Base-by-base conservation (phyloP, 2,329 filamentous ascomycete genomes). In the Aspergillus pseudoterreus region DNA sequence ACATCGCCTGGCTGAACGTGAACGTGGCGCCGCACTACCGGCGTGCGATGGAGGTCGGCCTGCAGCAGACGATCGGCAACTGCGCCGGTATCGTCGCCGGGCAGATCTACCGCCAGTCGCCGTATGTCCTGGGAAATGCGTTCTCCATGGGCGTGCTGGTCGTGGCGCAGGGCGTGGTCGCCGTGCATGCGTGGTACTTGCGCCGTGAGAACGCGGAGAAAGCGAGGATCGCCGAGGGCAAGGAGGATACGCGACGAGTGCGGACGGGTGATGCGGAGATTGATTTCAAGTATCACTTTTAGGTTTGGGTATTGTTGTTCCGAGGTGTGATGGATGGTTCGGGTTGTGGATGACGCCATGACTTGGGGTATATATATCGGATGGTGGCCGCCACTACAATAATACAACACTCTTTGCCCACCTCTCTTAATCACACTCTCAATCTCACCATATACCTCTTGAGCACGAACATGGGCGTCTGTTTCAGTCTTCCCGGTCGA, bases 11-110 rank as follows among this genome's bases (percentile, higher is more conserved):
- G 77, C 59, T 79, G 4, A 76, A 75, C 17, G 76, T 75, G 41
- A 79, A 78, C 32, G 65, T 74, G 1, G 73, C 75, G 4, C 73
- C 71, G 1, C 76, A 80, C 41, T 78, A 77, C 60, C 71, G 76
- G 22, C 72, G 77, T 14, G 76, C 77, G 0, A 69, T 77, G 0
- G 75, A 71, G 3, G 71, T 79, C 10, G 76, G 75, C 1, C 61
- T 76, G 24, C 71, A 77, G 9, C 72, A 76, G 46, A 78, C 75
- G 0, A 68, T 80, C 1, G 77, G 71, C 1, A 80, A 80, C 30
- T 72, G 70, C 1, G 75, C 75, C 0, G 77, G 77, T 10, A 73
- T 79, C 8, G 74, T 76, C 1, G 73, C 75, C 0, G 75, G 75
- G 0, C 77, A 79, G 53, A 70, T 79, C 0, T 79, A 72, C 51